phyloP scores from a whole-genome alignment of 495 filamentous ascomycete genomes.

The Chaetomium fimeti region DNA sequence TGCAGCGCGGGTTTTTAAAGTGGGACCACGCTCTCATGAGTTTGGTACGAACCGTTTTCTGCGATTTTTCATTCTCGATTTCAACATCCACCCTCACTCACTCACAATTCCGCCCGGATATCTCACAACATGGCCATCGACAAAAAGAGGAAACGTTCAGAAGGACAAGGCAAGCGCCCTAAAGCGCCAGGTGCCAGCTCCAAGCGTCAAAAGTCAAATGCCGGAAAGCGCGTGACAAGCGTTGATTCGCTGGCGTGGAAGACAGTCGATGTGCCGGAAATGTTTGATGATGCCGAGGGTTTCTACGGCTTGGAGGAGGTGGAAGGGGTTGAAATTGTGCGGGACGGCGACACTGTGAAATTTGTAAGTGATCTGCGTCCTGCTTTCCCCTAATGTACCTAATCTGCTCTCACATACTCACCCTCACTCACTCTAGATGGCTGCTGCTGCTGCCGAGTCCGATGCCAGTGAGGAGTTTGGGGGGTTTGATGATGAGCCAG shows the following conservation, averaged over 20 bases:
- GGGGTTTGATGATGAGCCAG: constrained; percentile 52
- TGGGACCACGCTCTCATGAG: constrained; percentile 30
- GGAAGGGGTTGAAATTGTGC: constrained; percentile 79
- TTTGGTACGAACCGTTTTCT: constrained; percentile 12
- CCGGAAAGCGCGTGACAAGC: constrained; percentile 36
- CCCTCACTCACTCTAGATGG: constrained; percentile 20
- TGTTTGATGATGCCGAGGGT: constrained; percentile 86
- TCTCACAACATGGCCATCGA: constrained; percentile 34
- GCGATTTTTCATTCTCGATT: constrained; percentile 8
- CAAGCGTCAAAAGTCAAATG: constrained; percentile 52
- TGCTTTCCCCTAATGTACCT: neutral
- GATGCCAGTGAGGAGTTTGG: constrained; percentile 48
- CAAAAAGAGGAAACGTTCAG: constrained; percentile 49
- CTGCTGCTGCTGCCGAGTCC: constrained; percentile 24
- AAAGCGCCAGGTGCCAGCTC: constrained; percentile 29
- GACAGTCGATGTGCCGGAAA: constrained; percentile 77
- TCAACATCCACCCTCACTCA: neutral
- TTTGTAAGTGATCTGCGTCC: constrained; percentile 45
- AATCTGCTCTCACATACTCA: neutral
- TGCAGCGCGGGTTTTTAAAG: constrained; percentile 12
- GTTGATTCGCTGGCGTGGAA: constrained; percentile 79
- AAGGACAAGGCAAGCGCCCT: constrained; percentile 37
- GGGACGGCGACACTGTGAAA: constrained; percentile 52
- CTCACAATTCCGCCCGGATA: constrained; percentile 7
- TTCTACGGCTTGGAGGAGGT: constrained; percentile 94